Conservation (phyloP, 305 asterid species). For the Fraxinus baroniana region DNA sequence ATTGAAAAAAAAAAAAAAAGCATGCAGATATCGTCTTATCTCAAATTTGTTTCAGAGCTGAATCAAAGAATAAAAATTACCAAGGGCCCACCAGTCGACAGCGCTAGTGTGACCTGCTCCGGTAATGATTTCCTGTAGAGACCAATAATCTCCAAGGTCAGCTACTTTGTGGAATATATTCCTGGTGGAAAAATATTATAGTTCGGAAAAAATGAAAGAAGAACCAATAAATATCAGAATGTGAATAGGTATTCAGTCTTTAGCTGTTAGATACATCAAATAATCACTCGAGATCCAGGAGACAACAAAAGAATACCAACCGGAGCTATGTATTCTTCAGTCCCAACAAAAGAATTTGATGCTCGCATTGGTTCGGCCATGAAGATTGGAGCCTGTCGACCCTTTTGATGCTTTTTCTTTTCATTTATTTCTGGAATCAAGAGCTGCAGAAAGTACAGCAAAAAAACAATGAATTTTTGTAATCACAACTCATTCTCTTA, state of each 20-base stretch:
- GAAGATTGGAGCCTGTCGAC: conserved; percentile 70
- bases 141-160: conserved; percentile 20
- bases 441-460: conserved; percentile 53
- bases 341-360: conserved; percentile 92
- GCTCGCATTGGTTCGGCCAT: conserved; percentile 98
- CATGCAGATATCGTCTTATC: not conserved
- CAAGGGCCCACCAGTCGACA: conserved; percentile 99
- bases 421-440: conserved; percentile 68
- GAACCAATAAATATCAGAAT: not conserved
- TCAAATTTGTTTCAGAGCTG: not conserved
- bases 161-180: not conserved
- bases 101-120: conserved; percentile 99
- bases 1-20: not conserved
- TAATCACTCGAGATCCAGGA: not conserved
- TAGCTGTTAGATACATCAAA: not conserved
- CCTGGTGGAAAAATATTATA: not conserved
- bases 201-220: not conserved
- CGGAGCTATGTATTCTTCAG: conserved; percentile 98
- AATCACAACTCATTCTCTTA: conserved; percentile 6
- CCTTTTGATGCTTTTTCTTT: conserved; percentile 62
- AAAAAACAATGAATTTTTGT: conserved; percentile 1
- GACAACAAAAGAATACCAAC: conserved; percentile 40
- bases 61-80: conserved; percentile 42
- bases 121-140: conserved; percentile 74
- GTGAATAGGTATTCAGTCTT: not conserved